phyloP scores from a whole-genome alignment of 768 basidiomycete species.

The Flagelloscypha sp. region DNA sequence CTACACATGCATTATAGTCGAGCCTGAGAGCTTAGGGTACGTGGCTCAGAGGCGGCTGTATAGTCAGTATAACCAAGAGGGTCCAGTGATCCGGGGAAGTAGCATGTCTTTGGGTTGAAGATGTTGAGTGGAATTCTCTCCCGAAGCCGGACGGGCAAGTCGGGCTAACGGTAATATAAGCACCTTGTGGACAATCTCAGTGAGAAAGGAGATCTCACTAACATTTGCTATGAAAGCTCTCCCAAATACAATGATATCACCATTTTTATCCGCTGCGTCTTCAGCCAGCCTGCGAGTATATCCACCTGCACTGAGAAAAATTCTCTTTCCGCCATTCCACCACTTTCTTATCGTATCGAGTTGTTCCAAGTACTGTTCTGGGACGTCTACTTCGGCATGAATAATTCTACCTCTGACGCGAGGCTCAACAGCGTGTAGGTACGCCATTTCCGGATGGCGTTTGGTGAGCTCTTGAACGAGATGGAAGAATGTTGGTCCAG shows the following conservation, averaged over 20 bases:
- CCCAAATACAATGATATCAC: conserved; percentile 26
- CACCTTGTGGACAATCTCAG: no score
- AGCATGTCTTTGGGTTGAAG: conserved; percentile 16
- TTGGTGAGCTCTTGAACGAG: conserved; percentile 27
- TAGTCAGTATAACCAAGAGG: conserved; percentile 23
- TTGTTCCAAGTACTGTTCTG: no score
- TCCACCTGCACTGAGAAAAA: conserved; percentile 38
- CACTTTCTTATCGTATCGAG: no score
- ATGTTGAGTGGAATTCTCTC: conserved; percentile 14
- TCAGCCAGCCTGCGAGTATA: conserved; percentile 34
- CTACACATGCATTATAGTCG: no score
- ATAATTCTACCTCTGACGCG: conserved; percentile 14
- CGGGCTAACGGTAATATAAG: no score
- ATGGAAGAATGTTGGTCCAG: conserved; percentile 36
- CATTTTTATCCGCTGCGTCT: conserved; percentile 23
- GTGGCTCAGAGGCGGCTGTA: no score
- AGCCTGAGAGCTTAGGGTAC: no score
- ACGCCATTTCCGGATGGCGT: conserved; percentile 28
- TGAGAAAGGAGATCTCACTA: conserved; percentile 11
- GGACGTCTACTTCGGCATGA: no score
- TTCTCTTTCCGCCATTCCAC: no score
- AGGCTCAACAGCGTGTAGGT: conserved; percentile 35
- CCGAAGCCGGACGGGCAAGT: conserved; percentile 22
- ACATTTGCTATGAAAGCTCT: conserved; percentile 28
- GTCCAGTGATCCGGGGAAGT: conserved; percentile 15